Evolutionary conservation across 2,329 filamentous ascomycete genomes (phyloP).

Genomic region (Clonostachys rosea): DNA sequence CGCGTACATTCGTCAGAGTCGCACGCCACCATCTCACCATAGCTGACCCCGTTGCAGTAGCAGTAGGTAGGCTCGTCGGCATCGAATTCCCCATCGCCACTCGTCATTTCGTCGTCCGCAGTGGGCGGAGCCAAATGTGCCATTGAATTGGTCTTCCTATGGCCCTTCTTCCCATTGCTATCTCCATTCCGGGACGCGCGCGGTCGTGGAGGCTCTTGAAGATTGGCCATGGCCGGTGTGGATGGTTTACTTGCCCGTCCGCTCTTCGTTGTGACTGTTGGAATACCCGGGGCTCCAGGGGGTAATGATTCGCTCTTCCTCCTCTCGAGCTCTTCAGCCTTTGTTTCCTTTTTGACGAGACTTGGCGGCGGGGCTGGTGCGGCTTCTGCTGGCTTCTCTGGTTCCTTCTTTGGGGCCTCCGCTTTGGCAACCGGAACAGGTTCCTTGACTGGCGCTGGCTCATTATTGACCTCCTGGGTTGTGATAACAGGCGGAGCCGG

Average conservation of each 20-base stretch:
- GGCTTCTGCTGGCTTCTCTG: slow-evolving; percentile 17
- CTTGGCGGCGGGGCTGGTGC: slow-evolving; percentile 16
- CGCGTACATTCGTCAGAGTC: slow-evolving; percentile 68
- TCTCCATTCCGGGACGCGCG: slow-evolving; percentile 46
- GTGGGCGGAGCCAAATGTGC: slow-evolving; percentile 24
- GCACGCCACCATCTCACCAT: slow-evolving; percentile 81
- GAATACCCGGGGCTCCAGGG: slow-evolving; percentile 27
- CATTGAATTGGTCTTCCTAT: slow-evolving; percentile 50
- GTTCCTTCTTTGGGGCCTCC: slow-evolving; percentile 25
- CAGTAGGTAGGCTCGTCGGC: slow-evolving; percentile 72
- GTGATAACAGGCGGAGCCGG: slow-evolving; percentile 18
- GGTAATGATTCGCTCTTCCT: slow-evolving; percentile 40
- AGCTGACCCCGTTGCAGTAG: slow-evolving; percentile 76
- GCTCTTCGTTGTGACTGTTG: slow-evolving; percentile 57
- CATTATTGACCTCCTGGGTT: slow-evolving; percentile 18
- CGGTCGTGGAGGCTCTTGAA: slow-evolving; percentile 51
- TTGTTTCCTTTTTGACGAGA: slow-evolving; percentile 36
- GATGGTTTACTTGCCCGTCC: slow-evolving; percentile 64
- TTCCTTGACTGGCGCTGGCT: slow-evolving; percentile 50
- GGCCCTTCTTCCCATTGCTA: slow-evolving; percentile 44
- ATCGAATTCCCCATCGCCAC: slow-evolving; percentile 54
- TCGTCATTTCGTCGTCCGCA: slow-evolving; percentile 19
- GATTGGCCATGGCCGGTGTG: slow-evolving; percentile 55
- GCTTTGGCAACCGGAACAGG: slow-evolving; percentile 22
- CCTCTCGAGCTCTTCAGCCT: slow-evolving; percentile 24